Evolutionary conservation across 345 rosid genomes (phyloP), one percentile per base, ranked within the genome.

Genomic region (Arabis alpina): DNA sequence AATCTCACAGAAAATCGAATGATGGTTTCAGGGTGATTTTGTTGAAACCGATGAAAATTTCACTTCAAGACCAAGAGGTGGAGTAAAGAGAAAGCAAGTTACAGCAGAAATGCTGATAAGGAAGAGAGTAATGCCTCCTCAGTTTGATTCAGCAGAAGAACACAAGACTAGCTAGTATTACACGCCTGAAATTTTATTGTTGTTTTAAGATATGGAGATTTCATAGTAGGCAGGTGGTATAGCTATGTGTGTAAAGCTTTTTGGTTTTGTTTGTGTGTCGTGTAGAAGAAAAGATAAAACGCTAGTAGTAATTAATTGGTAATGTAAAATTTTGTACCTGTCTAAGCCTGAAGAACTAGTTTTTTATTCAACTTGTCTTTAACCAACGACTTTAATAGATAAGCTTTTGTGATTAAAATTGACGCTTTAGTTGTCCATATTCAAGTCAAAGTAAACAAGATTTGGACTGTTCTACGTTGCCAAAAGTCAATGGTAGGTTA

Each of bases 31-130:
- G 97, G 99, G 96, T 8, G 91, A 94, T 72, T 94, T 91, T 47
- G 70, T 77, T 7, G 91, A 81, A 61, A 55, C 86, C 0, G 99
- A 94, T 74, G 88, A 83, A 61, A 80, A 74, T 54, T 89, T 91
- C 66, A 80, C 73, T 3, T 82, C 88, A 1, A 84, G 81, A 75
- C 91, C 94, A 0, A 84, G 98, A 80, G 98, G 97, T 49, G 96
- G 98, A 51, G 57, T 80, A 70, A 89, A 91, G 80, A 84, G 91
- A 61, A 79, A 79, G 43, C 85, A 68, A 55, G 84, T 90, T 1
- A 70, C 83, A 0, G 82, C 82, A 0, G 97, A 93, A 41, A 83
- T 81, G 79, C 36, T 93, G 19, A 42, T 82, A 10, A 71, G 97
- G 47, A 91, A 89, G 82, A 85, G 96, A 40, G 86, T 91, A 28